Percentiles rank a stretch among this genome's conserved stretches.
Conservation (phyloP, 345 rosid species). For the Dipteronia sinensis region DNA sequence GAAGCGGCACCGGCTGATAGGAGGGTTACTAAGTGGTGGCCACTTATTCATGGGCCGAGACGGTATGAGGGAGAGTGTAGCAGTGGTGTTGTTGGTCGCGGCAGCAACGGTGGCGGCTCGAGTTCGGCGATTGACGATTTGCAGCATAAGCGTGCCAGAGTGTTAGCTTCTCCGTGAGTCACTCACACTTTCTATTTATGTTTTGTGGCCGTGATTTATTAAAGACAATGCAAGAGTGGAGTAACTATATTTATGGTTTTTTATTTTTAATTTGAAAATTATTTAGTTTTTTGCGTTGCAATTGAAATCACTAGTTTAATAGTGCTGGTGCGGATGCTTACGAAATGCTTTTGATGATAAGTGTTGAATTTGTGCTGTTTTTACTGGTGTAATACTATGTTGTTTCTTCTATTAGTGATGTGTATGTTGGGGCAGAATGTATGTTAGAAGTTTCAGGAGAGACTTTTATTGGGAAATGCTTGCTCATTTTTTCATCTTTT, state of each 20-base stretch:
- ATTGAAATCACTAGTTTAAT: neutral
- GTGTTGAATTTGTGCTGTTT: neutral
- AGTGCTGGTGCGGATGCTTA: neutral
- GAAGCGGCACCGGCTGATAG: slow-evolving; percentile 17
- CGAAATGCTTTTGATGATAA: slow-evolving; percentile 1
- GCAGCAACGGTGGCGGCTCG: slow-evolving; percentile 24
- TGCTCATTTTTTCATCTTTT: neutral
- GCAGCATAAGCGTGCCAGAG: slow-evolving; percentile 84
- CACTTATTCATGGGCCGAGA: slow-evolving; percentile 20
- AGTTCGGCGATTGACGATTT: slow-evolving; percentile 49
- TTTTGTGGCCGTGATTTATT: too few species aligned
- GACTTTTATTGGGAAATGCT: neutral
- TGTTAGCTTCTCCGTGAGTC: slow-evolving; percentile 57
- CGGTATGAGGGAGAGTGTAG: slow-evolving; percentile 63
- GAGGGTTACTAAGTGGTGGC: slow-evolving; percentile 25
- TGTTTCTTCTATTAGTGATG: neutral
- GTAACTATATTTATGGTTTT: neutral
- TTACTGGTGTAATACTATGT: neutral
- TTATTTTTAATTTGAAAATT: neutral
- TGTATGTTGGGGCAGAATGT: neutral
- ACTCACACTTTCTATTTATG: neutral
- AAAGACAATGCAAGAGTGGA: neutral
- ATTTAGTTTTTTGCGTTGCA: neutral
- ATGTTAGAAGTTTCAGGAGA: neutral
- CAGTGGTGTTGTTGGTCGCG: slow-evolving; percentile 17